Percentiles rank a stretch among this genome's conserved stretches.
Conservation (phyloP, 495 filamentous ascomycete species). For the Penicillium pulvis region DNA sequence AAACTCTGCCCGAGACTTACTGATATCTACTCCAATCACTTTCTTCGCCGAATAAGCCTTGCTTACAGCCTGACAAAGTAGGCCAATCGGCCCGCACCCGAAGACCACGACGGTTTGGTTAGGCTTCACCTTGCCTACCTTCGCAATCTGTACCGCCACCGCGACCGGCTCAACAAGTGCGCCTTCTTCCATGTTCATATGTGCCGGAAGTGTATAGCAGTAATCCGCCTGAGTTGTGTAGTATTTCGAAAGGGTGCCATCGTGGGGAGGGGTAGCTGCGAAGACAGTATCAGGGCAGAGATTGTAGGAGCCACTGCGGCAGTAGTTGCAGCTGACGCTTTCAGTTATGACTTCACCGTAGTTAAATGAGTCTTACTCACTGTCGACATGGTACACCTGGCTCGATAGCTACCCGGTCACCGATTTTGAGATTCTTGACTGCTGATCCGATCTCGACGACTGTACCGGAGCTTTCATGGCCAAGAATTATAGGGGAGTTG, state of each 20-base stretch:
- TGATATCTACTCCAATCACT: conserved; percentile 78
- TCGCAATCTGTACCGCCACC: conserved; percentile 78
- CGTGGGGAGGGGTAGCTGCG: conserved; percentile 80
- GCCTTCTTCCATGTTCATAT: conserved; percentile 76
- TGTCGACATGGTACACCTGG: conserved; percentile 74
- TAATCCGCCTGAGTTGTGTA: conserved; percentile 75
- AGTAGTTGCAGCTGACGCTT: conserved; percentile 38
- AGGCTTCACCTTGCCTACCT: conserved; percentile 66
- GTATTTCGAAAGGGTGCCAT: conserved; percentile 79
- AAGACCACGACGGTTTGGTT: conserved; percentile 80
- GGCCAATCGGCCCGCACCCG: conserved; percentile 83
- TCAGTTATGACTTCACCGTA: neutral
- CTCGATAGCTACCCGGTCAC: conserved; percentile 77
- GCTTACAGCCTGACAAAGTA: conserved; percentile 77
- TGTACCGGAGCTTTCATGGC: conserved; percentile 68
- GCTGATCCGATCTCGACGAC: conserved; percentile 61
- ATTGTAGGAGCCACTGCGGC: conserved; percentile 45
- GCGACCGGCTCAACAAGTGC: conserved; percentile 81
- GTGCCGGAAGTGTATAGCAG: conserved; percentile 75
- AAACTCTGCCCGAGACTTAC: conserved; percentile 67
- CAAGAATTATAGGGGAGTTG: conserved; percentile 65
- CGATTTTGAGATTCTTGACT: conserved; percentile 57
- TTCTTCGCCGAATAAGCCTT: conserved; percentile 72
- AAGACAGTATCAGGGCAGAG: conserved; percentile 69
- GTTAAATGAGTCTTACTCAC: conserved; percentile 25